Evolutionary conservation across 164 flowering plant species (phyloP).

Genomic region (Chimonanthus salicifolius): DNA sequence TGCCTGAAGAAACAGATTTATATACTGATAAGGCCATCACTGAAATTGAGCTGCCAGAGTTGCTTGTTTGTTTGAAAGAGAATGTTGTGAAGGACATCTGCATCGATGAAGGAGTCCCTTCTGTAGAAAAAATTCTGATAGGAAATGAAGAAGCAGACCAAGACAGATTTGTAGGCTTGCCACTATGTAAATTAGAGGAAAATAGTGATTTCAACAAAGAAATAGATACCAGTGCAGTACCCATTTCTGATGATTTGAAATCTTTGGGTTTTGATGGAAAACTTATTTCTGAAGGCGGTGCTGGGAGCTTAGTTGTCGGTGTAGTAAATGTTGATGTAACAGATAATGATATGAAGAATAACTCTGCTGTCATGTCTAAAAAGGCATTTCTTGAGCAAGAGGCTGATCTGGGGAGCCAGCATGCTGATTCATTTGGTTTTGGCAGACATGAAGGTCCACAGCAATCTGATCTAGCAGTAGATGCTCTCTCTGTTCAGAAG

Average conservation of each 20-base stretch:
- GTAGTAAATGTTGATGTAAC: slow-evolving; percentile 4
- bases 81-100: slow-evolving; percentile 56
- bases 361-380: background rate
- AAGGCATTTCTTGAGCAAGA: slow-evolving; percentile 6
- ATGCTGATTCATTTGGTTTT: background rate
- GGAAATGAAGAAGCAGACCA: slow-evolving; percentile 22
- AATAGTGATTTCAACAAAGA: slow-evolving; percentile 16
- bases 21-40: slow-evolving; percentile 43
- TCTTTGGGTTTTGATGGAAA: slow-evolving; percentile 1
- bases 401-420: background rate
- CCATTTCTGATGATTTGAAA: slow-evolving; percentile 3
- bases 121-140: slow-evolving; percentile 30
- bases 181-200: slow-evolving; percentile 20
- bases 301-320: background rate
- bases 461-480: background rate
- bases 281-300: slow-evolving; percentile 4
- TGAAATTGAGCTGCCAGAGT: slow-evolving; percentile 40
- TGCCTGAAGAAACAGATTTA: slow-evolving; percentile 21
- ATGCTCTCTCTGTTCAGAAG: slow-evolving; percentile 1
- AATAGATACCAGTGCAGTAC: slow-evolving; percentile 1
- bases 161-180: slow-evolving; percentile 7
- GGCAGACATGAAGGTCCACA: background rate
- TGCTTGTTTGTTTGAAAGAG: slow-evolving; percentile 38
- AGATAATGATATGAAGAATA: background rate
- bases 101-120: slow-evolving; percentile 52